phyloP scores from a whole-genome alignment of 2,329 filamentous ascomycete genomes.

The Fusarium floridanum region DNA sequence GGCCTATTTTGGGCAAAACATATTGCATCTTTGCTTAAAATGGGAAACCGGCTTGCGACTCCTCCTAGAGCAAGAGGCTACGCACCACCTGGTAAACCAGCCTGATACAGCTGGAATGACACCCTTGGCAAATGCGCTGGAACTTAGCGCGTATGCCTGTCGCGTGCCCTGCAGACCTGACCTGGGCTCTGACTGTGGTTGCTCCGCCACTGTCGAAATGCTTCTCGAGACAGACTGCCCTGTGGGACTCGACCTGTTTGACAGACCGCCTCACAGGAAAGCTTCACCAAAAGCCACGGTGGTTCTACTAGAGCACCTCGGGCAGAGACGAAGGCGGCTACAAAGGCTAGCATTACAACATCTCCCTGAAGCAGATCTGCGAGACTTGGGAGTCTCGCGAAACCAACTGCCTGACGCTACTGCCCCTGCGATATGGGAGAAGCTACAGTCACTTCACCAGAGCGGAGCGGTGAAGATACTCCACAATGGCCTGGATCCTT shows the following conservation, averaged over 20 bases:
- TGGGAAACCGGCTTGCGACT: neutral
- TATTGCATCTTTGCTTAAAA: neutral
- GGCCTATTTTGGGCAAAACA: neutral
- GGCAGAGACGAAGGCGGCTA: neutral
- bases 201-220: neutral
- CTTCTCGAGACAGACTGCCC: neutral
- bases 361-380: neutral
- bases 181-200: neutral
- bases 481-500: neutral
- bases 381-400: neutral
- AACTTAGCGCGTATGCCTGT: rapidly evolving
- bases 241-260: neutral
- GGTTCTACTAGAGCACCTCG: neutral
- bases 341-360: neutral
- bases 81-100: neutral
- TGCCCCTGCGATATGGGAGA: neutral
- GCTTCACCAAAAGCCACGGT: neutral
- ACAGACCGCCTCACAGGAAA: too few species aligned
- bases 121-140: neutral
- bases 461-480: neutral
- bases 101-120: neutral
- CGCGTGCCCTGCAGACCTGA: rapidly evolving
- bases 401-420: neutral
- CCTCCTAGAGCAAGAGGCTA: neutral
- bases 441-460: neutral